Evolutionary conservation across 2,329 filamentous ascomycete genomes (phyloP), one percentile per base, ranked within the genome.

Genomic region (Cordyceps javanica): DNA sequence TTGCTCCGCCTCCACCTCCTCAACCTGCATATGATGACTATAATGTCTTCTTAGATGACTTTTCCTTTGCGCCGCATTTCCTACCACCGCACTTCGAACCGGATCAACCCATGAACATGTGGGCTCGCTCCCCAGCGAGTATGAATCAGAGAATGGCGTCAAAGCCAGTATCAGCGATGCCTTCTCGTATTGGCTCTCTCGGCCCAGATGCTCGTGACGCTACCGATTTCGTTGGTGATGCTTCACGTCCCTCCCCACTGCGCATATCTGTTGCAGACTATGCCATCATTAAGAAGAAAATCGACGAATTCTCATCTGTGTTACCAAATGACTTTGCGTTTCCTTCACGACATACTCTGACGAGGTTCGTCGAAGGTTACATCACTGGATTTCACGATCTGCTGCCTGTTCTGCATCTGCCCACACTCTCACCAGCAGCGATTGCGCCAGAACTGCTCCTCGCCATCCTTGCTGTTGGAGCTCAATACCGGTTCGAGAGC

Each of bases 301-400:
- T 87, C 0, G 77, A 82, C 21, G 82, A 86, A 60, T 87, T 87
- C 61, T 81, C 82, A 0, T 75, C 78, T 1, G 79, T 86, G 5
- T 68, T 87, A 23, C 82, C 85, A 0, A 74, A 72, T 54, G 82
- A 84, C 62, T 90, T 90, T 62, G 78, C 83, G 3, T 81, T 90
- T 51, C 87, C 87, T 1, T 89, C 86, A 5, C 80, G 87, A 3
- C 80, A 89, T 62, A 88, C 87, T 0, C 68, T 90, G 28, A 85
- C 83, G 3, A 74, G 87, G 34, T 90, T 89, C 61, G 70, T 90
- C 32, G 85, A 88, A 59, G 86, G 86, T 1, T 90, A 89, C 63
- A 81, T 89, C 55, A 82, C 79, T 59, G 86, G 86, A 0, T 89
- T 90, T 59, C 78, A 82, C 57, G 78, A 81, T 54, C 76, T 81